Evolutionary conservation across 768 basidiomycete species (phyloP).

Genomic region (Hygrocybe punicea): DNA sequence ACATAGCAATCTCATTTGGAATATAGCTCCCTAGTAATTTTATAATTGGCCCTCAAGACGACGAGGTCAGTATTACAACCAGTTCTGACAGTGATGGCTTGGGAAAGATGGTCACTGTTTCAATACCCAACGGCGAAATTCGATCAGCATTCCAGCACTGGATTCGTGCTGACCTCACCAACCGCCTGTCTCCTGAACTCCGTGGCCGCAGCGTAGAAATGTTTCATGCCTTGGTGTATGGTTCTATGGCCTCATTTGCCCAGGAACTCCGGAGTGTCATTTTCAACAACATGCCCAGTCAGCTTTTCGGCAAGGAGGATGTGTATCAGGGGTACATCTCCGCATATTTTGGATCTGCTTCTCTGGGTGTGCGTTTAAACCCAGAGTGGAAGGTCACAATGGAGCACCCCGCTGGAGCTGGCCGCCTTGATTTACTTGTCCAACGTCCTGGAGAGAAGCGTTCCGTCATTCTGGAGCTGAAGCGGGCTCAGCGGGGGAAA

Average conservation of each 20-base stretch:
- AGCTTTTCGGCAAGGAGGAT: background rate
- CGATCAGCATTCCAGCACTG: background rate
- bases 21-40: background rate
- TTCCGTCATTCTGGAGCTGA: background rate
- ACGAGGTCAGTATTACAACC: background rate
- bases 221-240: background rate
- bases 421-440: background rate
- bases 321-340: background rate
- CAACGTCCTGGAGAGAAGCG: background rate
- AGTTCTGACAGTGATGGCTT: background rate
- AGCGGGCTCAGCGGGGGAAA: background rate
- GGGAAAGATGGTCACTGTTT: background rate
- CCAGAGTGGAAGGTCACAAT: background rate
- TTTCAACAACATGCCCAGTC: background rate
- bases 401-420: background rate
- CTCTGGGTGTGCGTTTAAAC: background rate
- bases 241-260: background rate
- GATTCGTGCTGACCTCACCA: background rate
- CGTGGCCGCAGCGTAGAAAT: background rate
- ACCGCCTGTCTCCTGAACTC: background rate
- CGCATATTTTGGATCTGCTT: background rate
- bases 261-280: background rate
- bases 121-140: constrained; percentile 1
- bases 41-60: background rate
- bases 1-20: too few species aligned